A percentile compares a stretch with the other conserved stretches of the same genome.
Conservation (phyloP, 495 filamentous ascomycete species). For the Sphaerosporella brunnea region DNA sequence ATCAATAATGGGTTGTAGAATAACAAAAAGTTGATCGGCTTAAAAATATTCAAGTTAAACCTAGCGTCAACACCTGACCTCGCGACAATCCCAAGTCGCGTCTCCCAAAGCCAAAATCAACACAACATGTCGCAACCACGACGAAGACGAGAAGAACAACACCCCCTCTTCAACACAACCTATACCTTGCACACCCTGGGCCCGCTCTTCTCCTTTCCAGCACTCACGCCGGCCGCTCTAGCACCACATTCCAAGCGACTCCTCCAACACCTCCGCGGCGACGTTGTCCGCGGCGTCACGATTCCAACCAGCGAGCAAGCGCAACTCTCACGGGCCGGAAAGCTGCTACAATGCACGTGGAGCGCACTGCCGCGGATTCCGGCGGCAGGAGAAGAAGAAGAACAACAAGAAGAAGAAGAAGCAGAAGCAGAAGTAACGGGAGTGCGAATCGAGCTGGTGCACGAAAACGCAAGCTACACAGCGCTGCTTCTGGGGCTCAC, state of each 20-base stretch:
- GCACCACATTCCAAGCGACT: slow-evolving; percentile 35
- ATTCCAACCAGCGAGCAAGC: slow-evolving; percentile 27
- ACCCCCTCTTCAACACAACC: slow-evolving; percentile 37
- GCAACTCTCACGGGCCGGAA: slow-evolving; percentile 31
- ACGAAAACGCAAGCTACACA: slow-evolving; percentile 34
- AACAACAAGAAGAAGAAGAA: no score
- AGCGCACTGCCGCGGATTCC: slow-evolving; percentile 22
- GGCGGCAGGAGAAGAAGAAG: neutral
- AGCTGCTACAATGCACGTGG: slow-evolving; percentile 35
- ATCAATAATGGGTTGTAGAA: no score
- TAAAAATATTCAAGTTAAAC: no score
- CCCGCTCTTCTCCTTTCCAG: slow-evolving; percentile 33
- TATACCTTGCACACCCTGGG: slow-evolving; percentile 41
- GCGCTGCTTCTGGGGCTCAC: slow-evolving; percentile 10
- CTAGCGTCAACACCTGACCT: neutral
- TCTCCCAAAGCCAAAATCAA: neutral
- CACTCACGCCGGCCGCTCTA: slow-evolving; percentile 27
- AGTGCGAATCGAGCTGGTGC: slow-evolving; percentile 33
- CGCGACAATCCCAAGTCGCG: neutral
- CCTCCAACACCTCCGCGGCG: slow-evolving; percentile 37
- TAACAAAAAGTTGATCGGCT: no score
- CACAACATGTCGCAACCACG: neutral
- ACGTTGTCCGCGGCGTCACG: slow-evolving; percentile 32
- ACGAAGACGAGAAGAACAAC: neutral
- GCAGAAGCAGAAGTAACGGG: no score